Evolutionary conservation across 441 rosid species (phyloP), one percentile per base, ranked within the genome.

Genomic region (Eutrema salsugineum): DNA sequence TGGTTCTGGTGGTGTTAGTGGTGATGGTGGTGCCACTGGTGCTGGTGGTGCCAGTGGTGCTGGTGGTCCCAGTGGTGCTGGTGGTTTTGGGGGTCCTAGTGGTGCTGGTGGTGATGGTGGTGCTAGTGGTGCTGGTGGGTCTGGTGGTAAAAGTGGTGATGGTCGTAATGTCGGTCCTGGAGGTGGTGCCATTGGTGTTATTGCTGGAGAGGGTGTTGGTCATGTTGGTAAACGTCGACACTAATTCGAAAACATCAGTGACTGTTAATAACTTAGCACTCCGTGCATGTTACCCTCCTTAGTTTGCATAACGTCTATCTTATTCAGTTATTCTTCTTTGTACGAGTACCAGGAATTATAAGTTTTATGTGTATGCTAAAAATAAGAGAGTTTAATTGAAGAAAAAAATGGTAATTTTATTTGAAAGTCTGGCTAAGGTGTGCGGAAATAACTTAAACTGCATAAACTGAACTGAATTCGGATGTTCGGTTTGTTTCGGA

Each of bases 21-120:
- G 32, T 28, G 32, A 5, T 6, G 27, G 32, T 28, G 32, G 32
- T 28, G 32, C 32, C 10, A 27, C 33, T 5, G 16, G 53, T 19
- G 53, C 4, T 6, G 16, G 57, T 15, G 57, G 27, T 22, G 3
- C 27, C 3, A 22, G 14, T 51, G 56, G 8, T 22, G 2, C 27
- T 22, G 64, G 54, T 56, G 73, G 55, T 56, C 11, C 14, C 11
- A 64, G 82, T 55, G 62, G 51, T 0, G 62, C 12, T 40, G 62
- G 17, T 11, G 71, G 71, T 16, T 39, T 15, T 24, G 27, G 27
- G 2, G 27, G 27, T 24, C 3, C 27, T 1, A 36, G 32, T 28
- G 32, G 7, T 28, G 32, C 2, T 5, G 32, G 27, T 24, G 70
- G 70, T 38, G 36, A 20, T 65, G 32, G 32, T 28, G 70, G 58